Base-by-base conservation (phyloP, 2,329 filamentous ascomycete genomes). In the Cercospora zeina region DNA sequence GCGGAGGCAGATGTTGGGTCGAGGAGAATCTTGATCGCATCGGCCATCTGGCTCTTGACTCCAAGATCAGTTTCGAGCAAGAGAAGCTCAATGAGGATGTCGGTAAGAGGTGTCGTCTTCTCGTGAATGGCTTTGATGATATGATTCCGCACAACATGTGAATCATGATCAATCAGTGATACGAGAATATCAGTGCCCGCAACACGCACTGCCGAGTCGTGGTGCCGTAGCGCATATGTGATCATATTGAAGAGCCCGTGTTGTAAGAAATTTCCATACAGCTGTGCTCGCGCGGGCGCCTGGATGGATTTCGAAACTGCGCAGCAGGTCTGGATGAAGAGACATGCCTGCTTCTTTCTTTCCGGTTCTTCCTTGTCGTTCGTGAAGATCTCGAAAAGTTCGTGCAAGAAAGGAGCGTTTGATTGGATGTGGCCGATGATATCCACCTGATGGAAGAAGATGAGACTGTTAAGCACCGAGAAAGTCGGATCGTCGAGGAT, bases 401-500 rank as follows among this genome's bases (percentile, higher is more conserved):
- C 91, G 68, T 87, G 87, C 30, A 97, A 79, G 71, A 96, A 97
- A 1, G 79, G 78, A 0, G 81, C 81, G 70, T 96, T 96, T 27
- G 82, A 83, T 76, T 97, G 93, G n/a, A 99, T 82, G 77, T 97
- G 91, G 72, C 93, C 90, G 54, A 99, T 89, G 73, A 99, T 97
- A 73, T 97, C 95, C 70, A 97, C 93, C 79, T 99, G 95, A 78
- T 97, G 95, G 82, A 96, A 99, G 80, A 97, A 99, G 69, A 99
- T 99, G 70, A 97, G 84, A 55, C 92, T 96, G 78, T 97, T 99
- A 67, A 99, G 87, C 27, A 97, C 93, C 24, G 91, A 96, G 76
- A 97, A 99, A 19, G 95, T 99, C 54, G 93, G 93, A 75, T 99
- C 95, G 77, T 99, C 95, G 64, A 99, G 83, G 66, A 99, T 97